phyloP scores from a whole-genome alignment of 179 eudicot genomes.

The Actinidia chinensis region DNA sequence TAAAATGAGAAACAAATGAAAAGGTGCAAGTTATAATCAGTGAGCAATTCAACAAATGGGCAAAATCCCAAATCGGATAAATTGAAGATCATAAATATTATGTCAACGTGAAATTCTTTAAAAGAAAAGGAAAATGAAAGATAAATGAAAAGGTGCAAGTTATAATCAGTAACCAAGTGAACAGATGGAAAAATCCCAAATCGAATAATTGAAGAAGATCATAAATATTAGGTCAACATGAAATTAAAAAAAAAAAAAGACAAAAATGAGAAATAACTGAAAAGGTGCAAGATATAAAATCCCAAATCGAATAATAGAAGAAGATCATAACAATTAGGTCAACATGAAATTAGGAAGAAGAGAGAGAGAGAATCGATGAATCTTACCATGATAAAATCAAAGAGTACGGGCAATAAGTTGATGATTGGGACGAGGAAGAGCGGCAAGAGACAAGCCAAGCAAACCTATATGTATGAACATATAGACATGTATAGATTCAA shows the following conservation, averaged over 20 bases:
- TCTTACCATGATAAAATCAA: conserved; percentile 47
- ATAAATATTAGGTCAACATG: too few species aligned
- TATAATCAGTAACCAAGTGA: background rate
- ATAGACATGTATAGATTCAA: too few species aligned
- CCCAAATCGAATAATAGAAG: background rate
- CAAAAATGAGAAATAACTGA: background rate
- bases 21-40: background rate
- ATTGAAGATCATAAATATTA: too few species aligned
- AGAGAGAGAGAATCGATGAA: too few species aligned
- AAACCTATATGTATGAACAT: conserved; percentile 26
- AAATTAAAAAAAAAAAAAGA: background rate
- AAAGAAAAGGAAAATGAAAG: background rate
- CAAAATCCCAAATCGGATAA: background rate
- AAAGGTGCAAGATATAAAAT: background rate
- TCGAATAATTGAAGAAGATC: background rate
- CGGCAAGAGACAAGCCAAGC: conserved; percentile 57
- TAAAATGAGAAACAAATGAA: background rate
- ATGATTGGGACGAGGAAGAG: conserved; percentile 61
- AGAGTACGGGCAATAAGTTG: conserved; percentile 46
- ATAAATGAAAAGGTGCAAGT: background rate
- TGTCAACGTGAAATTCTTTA: too few species aligned
- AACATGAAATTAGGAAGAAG: too few species aligned
- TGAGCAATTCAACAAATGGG: background rate
- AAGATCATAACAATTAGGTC: too few species aligned
- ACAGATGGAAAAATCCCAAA: background rate